Evolutionary conservation across 2,329 filamentous ascomycete species (phyloP).

Genomic region (Ophiosphaerella herpotricha): DNA sequence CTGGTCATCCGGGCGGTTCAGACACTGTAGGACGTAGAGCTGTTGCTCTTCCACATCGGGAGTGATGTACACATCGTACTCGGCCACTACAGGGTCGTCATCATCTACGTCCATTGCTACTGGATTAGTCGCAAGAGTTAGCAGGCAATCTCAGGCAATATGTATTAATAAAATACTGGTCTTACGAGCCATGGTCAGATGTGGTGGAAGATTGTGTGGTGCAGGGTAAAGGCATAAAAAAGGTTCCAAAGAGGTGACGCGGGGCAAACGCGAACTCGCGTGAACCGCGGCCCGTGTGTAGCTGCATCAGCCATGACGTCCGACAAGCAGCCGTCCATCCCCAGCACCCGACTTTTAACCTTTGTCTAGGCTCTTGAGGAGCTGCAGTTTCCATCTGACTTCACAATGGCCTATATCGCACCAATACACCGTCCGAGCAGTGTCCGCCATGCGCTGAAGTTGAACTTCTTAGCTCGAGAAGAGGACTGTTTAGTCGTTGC

Average conservation of each 20-base stretch:
- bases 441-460: slow-evolving; percentile 83
- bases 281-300: slow-evolving; percentile 19
- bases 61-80: slow-evolving; percentile 86
- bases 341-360: background rate
- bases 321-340: background rate
- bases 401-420: slow-evolving; percentile 85
- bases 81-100: slow-evolving; percentile 55
- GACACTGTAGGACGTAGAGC: slow-evolving; percentile 82
- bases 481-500: slow-evolving; percentile 85
- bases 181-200: slow-evolving; percentile 35
- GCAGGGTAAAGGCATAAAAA: slow-evolving; percentile 14
- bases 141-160: background rate
- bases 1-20: slow-evolving; percentile 71
- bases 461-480: slow-evolving; percentile 73
- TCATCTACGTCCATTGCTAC: slow-evolving; percentile 41
- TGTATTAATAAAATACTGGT: slow-evolving; percentile 5
- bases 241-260: slow-evolving; percentile 19
- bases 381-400: slow-evolving; percentile 12
- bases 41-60: slow-evolving; percentile 62
- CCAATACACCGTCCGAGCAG: slow-evolving; percentile 92
- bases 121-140: slow-evolving; percentile 10
- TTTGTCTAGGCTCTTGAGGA: background rate
- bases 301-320: slow-evolving; percentile 34
- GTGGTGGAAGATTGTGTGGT: slow-evolving; percentile 5
- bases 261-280: slow-evolving; percentile 21